phyloP scores from a whole-genome alignment of 805 yeast species.

The Ogataea angusta region DNA sequence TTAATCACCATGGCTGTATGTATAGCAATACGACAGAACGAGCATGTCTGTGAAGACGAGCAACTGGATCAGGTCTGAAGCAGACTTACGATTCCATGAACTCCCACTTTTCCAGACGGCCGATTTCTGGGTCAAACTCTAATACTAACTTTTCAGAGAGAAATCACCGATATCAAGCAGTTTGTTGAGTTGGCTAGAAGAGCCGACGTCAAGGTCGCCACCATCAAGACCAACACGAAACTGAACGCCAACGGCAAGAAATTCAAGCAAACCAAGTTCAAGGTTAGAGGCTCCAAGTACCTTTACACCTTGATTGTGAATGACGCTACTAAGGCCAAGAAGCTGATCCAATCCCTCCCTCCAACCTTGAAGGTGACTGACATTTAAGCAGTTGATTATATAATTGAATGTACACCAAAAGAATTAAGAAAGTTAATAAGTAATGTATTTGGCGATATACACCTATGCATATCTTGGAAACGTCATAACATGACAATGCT shows the following conservation, averaged over 20 bases:
- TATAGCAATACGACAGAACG: slow-evolving; percentile 6
- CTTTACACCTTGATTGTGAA: slow-evolving; percentile 93
- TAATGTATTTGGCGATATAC: not conserved
- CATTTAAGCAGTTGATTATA: slow-evolving; percentile 23
- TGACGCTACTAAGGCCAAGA: slow-evolving; percentile 96
- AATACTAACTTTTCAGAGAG: slow-evolving; percentile 37
- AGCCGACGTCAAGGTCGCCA: slow-evolving; percentile 89
- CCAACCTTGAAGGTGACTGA: slow-evolving; percentile 75
- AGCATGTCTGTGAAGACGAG: not conserved
- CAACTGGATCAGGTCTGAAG: too few relatives aligned
- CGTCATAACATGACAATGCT: slow-evolving; percentile 1
- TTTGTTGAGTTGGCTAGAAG: slow-evolving; percentile 96
- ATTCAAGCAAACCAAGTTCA: slow-evolving; percentile 95
- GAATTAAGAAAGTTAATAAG: slow-evolving; percentile 3
- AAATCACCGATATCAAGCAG: slow-evolving; percentile 95
- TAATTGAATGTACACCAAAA: slow-evolving; percentile 5
- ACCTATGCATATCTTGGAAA: slow-evolving; percentile 2
- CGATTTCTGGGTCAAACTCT: not conserved
- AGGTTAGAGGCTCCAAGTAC: slow-evolving; percentile 94
- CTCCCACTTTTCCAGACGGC: too few relatives aligned
- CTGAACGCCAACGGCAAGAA: slow-evolving; percentile 77
- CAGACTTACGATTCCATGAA: too few relatives aligned
- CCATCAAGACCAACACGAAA: slow-evolving; percentile 90
- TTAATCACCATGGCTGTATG: slow-evolving; percentile 28
- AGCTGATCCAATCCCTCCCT: slow-evolving; percentile 96